phyloP scores from a whole-genome alignment of 805 yeast species.

The Danielia oregonensis region DNA sequence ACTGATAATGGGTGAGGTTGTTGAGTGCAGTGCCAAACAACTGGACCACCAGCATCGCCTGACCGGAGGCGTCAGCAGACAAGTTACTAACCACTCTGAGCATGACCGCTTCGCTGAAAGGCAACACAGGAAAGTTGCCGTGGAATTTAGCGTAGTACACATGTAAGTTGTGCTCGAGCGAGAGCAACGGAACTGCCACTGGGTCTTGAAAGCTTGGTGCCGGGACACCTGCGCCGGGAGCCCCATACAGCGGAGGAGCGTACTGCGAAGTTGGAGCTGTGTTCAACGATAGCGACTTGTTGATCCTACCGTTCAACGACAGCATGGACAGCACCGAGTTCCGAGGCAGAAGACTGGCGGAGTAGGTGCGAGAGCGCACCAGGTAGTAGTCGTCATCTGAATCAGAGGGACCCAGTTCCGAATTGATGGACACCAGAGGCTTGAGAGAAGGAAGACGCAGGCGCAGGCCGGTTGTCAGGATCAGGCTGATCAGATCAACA shows the following conservation, averaged over 20 bases:
- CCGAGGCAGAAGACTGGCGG: conserved; percentile 10
- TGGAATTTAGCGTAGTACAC: conserved; percentile 44
- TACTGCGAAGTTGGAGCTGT: conserved; percentile 1
- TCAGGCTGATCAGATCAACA: conserved; percentile 48
- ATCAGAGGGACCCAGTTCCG: conserved; percentile 13
- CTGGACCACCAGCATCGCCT: conserved; percentile 32
- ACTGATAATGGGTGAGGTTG: conserved; percentile 34
- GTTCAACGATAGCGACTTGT: conserved; percentile 5
- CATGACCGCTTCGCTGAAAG: conserved; percentile 25
- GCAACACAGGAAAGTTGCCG: conserved; percentile 42
- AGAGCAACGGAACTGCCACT: conserved; percentile 4
- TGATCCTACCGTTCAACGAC: conserved; percentile 16
- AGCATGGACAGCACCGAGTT: conserved; percentile 16
- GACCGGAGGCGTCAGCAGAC: conserved; percentile 15
- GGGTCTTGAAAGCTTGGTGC: background rate
- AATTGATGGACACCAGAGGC: conserved; percentile 19
- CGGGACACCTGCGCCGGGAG: background rate
- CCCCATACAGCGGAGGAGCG: background rate
- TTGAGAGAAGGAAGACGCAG: conserved; percentile 29
- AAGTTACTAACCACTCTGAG: conserved; percentile 12
- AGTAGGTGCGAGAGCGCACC: conserved; percentile 7
- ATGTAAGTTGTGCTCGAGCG: conserved; percentile 10
- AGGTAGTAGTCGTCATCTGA: conserved; percentile 23
- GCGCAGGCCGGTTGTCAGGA: conserved; percentile 36
- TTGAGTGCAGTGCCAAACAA: conserved; percentile 40